Percentiles rank a stretch among this genome's conserved stretches.
These are phyloP conservation scores for Talaromyces sp. DNA, from an alignment of 2,329 filamentous ascomycete genomes.

Conservation along the genomic window DNA sequence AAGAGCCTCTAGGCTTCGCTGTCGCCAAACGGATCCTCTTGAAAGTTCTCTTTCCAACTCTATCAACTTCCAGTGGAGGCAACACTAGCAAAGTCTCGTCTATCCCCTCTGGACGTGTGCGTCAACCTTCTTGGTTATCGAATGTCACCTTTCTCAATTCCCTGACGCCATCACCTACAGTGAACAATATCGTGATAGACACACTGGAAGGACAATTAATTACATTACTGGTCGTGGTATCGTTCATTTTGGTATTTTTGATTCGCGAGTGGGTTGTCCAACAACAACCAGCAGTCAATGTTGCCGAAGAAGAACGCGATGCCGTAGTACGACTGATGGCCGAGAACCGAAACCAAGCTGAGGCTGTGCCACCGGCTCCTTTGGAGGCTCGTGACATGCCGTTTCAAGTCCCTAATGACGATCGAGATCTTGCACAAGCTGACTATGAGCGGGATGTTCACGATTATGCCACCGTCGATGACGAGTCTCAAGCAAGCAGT, in stretches of 20 bases:
- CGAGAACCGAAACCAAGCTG: slow-evolving; percentile 32
- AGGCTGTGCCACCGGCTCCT: slow-evolving; percentile 20
- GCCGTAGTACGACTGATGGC: slow-evolving; percentile 47
- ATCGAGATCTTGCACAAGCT: slow-evolving; percentile 10
- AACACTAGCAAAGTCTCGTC: slow-evolving; percentile 23
- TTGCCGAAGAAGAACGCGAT: slow-evolving; percentile 54
- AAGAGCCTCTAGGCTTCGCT: slow-evolving; percentile 44
- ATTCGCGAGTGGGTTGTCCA: slow-evolving; percentile 98
- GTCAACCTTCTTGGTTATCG: slow-evolving; percentile 52
- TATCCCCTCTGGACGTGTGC: slow-evolving; percentile 27
- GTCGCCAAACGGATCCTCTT: slow-evolving; percentile 43
- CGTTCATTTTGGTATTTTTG: slow-evolving; percentile 93
- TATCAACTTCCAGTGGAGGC: slow-evolving; percentile 25
- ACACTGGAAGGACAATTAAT: slow-evolving; percentile 91
- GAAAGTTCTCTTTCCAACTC: slow-evolving; percentile 29
- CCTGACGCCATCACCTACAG: slow-evolving; percentile 60
- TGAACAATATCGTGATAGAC: slow-evolving; percentile 77
- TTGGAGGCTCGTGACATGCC: slow-evolving; percentile 14
- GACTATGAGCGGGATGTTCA: slow-evolving; percentile 15
- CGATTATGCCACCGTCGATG: slow-evolving; percentile 9
- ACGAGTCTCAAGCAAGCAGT: background rate
- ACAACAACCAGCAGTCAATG: slow-evolving; percentile 88
- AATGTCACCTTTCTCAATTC: slow-evolving; percentile 51
- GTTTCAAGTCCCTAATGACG: background rate
- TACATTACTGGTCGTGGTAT: slow-evolving; percentile 82